Evolutionary conservation across 2,329 filamentous ascomycete genomes (phyloP).

Genomic region (Colletotrichum filicis): DNA sequence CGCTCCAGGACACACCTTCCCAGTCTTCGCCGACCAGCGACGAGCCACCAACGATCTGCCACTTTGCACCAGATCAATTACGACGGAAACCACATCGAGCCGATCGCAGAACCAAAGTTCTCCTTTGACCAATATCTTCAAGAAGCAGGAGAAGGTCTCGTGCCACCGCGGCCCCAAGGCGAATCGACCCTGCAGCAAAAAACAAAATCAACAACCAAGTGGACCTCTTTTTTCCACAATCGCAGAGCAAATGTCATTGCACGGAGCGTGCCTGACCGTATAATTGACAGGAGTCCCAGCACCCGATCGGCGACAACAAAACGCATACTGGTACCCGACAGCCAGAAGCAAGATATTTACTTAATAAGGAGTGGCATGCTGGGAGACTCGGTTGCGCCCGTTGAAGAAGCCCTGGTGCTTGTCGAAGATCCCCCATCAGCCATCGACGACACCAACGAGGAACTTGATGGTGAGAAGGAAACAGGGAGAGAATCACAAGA

Average conservation of each 20-base stretch:
- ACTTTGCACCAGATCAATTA: constrained; percentile 69
- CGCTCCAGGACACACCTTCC: constrained; percentile 71
- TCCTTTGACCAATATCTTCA: constrained; percentile 34
- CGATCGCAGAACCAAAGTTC: constrained; percentile 25
- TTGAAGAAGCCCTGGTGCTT: constrained; percentile 15
- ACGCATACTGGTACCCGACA: constrained; percentile 41
- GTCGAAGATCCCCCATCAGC: neutral
- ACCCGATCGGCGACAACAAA: constrained; percentile 37
- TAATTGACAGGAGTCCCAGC: constrained; percentile 42
- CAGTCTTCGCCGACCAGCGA: constrained; percentile 77
- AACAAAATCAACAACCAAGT: constrained; percentile 44
- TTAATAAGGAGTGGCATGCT: constrained; percentile 34
- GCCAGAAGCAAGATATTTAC: constrained; percentile 42
- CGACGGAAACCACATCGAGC: constrained; percentile 40
- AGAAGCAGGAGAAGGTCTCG: neutral
- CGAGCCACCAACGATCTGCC: constrained; percentile 81
- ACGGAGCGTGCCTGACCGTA: constrained; percentile 41
- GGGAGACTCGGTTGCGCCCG: neutral
- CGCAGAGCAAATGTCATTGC: constrained; percentile 44
- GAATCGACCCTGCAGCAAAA: constrained; percentile 5
- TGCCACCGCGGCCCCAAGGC: neutral
- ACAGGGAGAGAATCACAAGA: constrained; percentile 1
- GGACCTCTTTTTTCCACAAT: constrained; percentile 70
- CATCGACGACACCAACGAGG: constrained; percentile 13
- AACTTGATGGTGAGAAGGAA: neutral